phyloP scores from a whole-genome alignment of 148 eudicot genomes.

The Simmondsia chinensis region DNA sequence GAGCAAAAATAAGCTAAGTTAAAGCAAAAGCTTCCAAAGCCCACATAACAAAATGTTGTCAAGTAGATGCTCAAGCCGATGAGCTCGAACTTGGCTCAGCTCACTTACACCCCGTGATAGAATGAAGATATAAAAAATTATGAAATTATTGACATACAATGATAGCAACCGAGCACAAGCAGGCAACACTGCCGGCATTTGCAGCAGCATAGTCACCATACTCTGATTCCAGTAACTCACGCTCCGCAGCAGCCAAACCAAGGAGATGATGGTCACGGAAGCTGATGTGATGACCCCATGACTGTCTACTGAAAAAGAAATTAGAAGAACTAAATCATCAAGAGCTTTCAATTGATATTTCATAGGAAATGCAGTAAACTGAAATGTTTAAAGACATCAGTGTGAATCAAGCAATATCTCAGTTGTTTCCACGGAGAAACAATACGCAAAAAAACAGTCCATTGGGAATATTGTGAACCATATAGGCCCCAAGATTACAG shows the following conservation, averaged over 20 bases:
- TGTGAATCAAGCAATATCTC: no score
- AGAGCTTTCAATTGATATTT: neutral
- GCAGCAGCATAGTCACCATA: constrained; percentile 58
- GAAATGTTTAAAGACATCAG: no score
- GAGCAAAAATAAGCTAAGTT: neutral
- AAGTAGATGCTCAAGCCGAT: no score
- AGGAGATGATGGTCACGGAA: constrained; percentile 46
- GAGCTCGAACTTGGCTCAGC: no score
- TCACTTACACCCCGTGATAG: no score
- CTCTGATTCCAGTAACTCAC: constrained; percentile 58
- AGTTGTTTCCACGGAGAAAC: no score
- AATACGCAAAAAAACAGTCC: no score
- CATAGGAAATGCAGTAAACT: neutral
- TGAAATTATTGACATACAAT: constrained; percentile 28
- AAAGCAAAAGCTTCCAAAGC: no score
- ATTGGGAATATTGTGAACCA: no score
- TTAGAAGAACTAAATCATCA: neutral
- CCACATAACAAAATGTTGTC: no score
- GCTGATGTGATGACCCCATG: constrained; percentile 56
- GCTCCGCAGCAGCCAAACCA: constrained; percentile 60
- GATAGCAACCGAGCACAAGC: constrained; percentile 52
- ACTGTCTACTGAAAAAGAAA: constrained; percentile 36
- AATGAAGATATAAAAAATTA: neutral
- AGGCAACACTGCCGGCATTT: constrained; percentile 44
- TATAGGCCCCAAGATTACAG: no score